Evolutionary conservation across 208 protist genomes (phyloP), one percentile per base, ranked within the genome.

Genomic region (Trypanosoma cruzi): DNA sequence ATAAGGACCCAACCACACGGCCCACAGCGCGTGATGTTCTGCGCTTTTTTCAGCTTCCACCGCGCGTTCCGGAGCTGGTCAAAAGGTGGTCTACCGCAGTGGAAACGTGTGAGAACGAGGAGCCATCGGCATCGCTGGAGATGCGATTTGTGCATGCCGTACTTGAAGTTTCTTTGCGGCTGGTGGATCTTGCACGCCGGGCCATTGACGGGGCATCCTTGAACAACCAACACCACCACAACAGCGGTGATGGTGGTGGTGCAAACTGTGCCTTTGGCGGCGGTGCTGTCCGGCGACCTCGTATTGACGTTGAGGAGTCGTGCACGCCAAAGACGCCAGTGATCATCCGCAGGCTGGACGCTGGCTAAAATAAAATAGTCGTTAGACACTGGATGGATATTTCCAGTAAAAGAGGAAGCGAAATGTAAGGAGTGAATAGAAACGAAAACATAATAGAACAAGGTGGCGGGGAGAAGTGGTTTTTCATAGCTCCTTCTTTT

Each of bases 11-110:
- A 18, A 69, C 75, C 2, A 64, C 71, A 53, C 81, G 90, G 26
- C 90, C 90, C 0, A 88, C 87, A 8, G 87, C 90, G 11, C 84
- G 77, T 26, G 79, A 92, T 60, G 77, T 93, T 4, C 69, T 96
- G 36, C 79, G 81, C 46, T 77, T 78, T 56, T 69, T 92, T 29
- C 79, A 85, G 8, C 90, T 86, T 31, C 81, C 89, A 20, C 61
- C 68, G 4, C 54, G 69, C 4, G 63, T 75, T 32, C 61, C 77
- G 29, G 50, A 68, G 24, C 29, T 65, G 13, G 73, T 90, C 44
- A 24, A 59, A 48, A 52, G 72, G 32, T 86, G 80, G 80, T 50
- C 73, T 10, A 31, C 54, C 13, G 37, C 37, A 64, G 48, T 24
- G 31, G 18, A 18, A 3, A 31, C 37, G 7, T 73, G 44, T 58